Conservation (phyloP, 768 basidiomycete species). For the Panellus pusillus region DNA sequence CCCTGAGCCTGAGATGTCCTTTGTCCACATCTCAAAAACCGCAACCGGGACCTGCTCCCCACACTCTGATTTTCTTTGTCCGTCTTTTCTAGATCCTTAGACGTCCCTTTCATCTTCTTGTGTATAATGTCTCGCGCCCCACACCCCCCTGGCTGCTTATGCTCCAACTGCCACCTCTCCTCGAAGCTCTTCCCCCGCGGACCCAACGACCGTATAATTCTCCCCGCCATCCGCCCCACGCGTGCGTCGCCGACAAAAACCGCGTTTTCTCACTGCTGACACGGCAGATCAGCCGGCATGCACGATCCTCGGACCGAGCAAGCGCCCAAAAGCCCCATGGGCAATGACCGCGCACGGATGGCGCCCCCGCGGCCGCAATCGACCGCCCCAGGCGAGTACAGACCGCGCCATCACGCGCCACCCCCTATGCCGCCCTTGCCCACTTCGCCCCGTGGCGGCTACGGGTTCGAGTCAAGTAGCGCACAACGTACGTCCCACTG, state of each 20-base stretch:
- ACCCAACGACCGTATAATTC: constrained; percentile 18
- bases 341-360: constrained; percentile 10
- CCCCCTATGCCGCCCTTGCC: constrained; percentile 12
- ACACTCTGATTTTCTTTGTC: not conserved
- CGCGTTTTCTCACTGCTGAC: not conserved
- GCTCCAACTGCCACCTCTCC: constrained; percentile 21
- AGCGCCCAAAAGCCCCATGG: constrained; percentile 7
- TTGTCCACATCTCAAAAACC: constrained; percentile 9
- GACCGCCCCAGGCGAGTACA: constrained; percentile 18
- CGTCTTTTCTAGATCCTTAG: not conserved
- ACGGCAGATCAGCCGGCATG: not conserved
- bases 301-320: not conserved
- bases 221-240: constrained; percentile 13
- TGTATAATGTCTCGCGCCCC: constrained; percentile 8
- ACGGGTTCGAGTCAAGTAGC: not conserved
- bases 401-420: not conserved
- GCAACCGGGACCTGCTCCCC: not conserved
- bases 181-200: constrained; percentile 18
- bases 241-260: constrained; percentile 3
- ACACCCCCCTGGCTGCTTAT: constrained; percentile 13
- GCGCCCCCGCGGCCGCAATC: constrained; percentile 20
- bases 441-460: not conserved
- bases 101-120: not conserved
- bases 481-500: not conserved
- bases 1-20: constrained; percentile 20